Conservation (phyloP, 306 rosid species). For the Carpinus fangiana region DNA sequence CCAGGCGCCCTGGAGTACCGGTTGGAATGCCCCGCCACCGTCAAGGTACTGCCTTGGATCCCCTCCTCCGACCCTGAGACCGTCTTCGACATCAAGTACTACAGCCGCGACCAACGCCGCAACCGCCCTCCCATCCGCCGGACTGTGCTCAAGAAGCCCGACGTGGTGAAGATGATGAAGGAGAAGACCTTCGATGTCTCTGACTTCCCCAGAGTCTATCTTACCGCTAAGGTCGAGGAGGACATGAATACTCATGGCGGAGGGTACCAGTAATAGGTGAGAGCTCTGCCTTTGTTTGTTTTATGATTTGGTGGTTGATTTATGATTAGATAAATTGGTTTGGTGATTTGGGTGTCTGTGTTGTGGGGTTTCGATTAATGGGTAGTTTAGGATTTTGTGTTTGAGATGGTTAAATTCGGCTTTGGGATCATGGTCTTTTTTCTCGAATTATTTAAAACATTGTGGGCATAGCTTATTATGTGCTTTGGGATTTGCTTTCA, state of each 20-base stretch:
- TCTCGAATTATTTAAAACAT: too few relatives aligned
- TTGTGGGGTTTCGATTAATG: not conserved
- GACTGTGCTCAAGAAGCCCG: conserved; percentile 62
- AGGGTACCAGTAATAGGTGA: conserved; percentile 74
- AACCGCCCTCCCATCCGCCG: conserved; percentile 87
- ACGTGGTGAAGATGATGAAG: conserved; percentile 55
- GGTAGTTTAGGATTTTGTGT: not conserved
- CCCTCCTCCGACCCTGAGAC: conserved; percentile 82
- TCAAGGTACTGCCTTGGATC: conserved; percentile 40
- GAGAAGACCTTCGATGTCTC: conserved; percentile 50
- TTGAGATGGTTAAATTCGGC: not conserved
- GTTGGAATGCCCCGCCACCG: conserved; percentile 67
- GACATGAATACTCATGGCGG: conserved; percentile 72
- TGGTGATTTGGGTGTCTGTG: not conserved
- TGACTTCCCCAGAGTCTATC: conserved; percentile 77
- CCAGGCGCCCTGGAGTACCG: conserved; percentile 81
- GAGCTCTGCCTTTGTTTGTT: not conserved
- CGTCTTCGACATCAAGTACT: conserved; percentile 87
- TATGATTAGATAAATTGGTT: not conserved
- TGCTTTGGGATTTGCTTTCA: conserved; percentile 1
- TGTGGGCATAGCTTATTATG: not conserved
- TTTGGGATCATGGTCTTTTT: not conserved
- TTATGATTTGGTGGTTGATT: not conserved
- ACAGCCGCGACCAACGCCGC: conserved; percentile 84
- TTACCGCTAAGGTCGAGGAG: conserved; percentile 56